phyloP scores from a whole-genome alignment of 1,139 yeast genomes.

The Pichia sp. region DNA sequence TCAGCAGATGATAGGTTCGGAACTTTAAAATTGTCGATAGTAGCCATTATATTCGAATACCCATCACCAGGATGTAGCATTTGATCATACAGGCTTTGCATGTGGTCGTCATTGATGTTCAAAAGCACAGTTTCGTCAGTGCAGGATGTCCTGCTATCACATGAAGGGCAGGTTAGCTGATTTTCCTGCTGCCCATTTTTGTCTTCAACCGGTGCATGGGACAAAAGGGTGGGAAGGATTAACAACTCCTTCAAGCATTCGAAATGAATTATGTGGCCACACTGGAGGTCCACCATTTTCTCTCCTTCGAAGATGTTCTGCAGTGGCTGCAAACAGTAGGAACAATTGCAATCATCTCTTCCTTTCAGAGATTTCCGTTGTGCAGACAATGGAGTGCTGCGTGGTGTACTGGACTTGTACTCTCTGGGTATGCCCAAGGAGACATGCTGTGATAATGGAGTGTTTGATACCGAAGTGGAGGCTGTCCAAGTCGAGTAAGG shows the following conservation, averaged over 20 bases:
- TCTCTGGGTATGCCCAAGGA: background rate
- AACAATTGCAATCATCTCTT: conserved; percentile 10
- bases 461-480: conserved; percentile 1
- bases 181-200: background rate
- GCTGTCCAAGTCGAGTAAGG: conserved; percentile 8
- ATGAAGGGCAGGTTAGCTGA: conserved; percentile 18
- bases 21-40: conserved; percentile 3
- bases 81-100: background rate
- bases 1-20: background rate
- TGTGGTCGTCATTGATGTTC: background rate
- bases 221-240: background rate
- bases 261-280: conserved; percentile 21
- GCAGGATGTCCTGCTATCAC: conserved; percentile 10
- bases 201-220: too few relatives aligned
- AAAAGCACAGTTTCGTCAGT: background rate
- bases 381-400: background rate
- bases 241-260: conserved; percentile 18
- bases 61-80: conserved; percentile 2
- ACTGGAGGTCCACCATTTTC: conserved; percentile 18
- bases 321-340: conserved; percentile 21
- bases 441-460: conserved; percentile 1
- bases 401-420: background rate
- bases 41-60: conserved; percentile 2
- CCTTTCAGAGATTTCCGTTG: background rate
- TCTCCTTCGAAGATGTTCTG: conserved; percentile 21